These are phyloP conservation scores for Moricandia moricandioides DNA, from an alignment of 345 rosid genomes.

Conservation along the genomic window DNA sequence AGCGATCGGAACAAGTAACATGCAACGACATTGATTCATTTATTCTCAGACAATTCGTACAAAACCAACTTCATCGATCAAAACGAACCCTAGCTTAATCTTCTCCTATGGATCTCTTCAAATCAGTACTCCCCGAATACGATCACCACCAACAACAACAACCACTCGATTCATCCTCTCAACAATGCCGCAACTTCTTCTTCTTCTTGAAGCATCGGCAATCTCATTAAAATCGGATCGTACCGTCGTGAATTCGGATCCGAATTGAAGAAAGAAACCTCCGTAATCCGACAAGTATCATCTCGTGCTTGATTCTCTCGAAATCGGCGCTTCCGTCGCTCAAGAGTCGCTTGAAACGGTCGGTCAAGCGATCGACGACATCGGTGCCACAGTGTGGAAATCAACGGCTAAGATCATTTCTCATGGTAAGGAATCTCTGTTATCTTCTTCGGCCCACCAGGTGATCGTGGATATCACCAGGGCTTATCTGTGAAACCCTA, in stretches of 20 bases:
- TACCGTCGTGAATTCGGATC: conserved; percentile 74
- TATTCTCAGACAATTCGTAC: not conserved
- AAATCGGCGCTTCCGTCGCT: conserved; percentile 70
- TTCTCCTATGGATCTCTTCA: conserved; percentile 65
- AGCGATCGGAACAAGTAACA: not conserved
- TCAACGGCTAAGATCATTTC: conserved; percentile 70
- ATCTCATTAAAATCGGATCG: conserved; percentile 53
- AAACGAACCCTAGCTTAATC: not conserved
- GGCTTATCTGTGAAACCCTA: conserved; percentile 38
- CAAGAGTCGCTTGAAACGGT: conserved; percentile 77
- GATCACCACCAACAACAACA: conserved; percentile 35
- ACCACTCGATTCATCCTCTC: conserved; percentile 35
- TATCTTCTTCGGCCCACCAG: conserved; percentile 36
- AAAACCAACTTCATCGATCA: not conserved
- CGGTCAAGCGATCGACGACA: conserved; percentile 78
- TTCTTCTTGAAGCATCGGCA: conserved; percentile 54
- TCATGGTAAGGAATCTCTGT: conserved; percentile 54
- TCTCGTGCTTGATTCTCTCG: conserved; percentile 73
- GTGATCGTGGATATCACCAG: conserved; percentile 5
- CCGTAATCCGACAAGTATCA: conserved; percentile 60
- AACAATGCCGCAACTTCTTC: conserved; percentile 6
- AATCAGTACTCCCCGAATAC: conserved; percentile 56
- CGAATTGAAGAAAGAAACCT: conserved; percentile 66
- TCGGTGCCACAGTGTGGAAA: conserved; percentile 70
- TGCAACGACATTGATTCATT: not conserved